Conservation (phyloP, 164 flowering plant species). For the Cinnamomum micranthum region DNA sequence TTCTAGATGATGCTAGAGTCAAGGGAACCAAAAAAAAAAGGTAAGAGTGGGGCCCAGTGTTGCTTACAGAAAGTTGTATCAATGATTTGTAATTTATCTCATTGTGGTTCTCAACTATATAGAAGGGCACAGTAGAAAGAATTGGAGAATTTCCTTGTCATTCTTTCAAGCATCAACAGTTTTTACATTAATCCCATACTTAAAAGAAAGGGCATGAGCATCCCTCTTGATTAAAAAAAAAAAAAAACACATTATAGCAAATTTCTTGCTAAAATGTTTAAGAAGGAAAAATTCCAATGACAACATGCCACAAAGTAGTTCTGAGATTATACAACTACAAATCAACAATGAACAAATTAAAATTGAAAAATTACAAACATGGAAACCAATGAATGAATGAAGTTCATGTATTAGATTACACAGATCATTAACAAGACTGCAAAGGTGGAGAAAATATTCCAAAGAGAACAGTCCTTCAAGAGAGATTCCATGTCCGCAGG, state of each 20-base stretch:
- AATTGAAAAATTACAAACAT: constrained; percentile 1
- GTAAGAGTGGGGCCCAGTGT: too few relatives aligned
- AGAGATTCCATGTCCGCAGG: neutral
- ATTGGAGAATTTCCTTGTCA: too few relatives aligned
- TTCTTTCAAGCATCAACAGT: too few relatives aligned
- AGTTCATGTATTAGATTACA: neutral
- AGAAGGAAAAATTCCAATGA: neutral
- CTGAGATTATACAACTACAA: neutral
- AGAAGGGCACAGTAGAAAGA: too few relatives aligned
- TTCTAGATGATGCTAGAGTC: too few relatives aligned
- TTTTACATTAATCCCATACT: neutral
- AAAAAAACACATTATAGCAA: neutral
- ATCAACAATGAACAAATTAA: neutral
- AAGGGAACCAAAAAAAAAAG: too few relatives aligned
- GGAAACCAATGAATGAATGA: neutral
- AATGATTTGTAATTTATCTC: too few relatives aligned
- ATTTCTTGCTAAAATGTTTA: neutral
- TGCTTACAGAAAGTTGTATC: too few relatives aligned
- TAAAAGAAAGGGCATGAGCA: neutral
- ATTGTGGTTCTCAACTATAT: too few relatives aligned
- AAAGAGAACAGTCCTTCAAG: neutral
- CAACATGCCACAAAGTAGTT: neutral
- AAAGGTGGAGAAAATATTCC: neutral
- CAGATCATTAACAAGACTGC: neutral
- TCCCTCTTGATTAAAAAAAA: neutral